Evolutionary conservation across 2,329 filamentous ascomycete species (phyloP).

Genomic region (Alternaria conjuncta): DNA sequence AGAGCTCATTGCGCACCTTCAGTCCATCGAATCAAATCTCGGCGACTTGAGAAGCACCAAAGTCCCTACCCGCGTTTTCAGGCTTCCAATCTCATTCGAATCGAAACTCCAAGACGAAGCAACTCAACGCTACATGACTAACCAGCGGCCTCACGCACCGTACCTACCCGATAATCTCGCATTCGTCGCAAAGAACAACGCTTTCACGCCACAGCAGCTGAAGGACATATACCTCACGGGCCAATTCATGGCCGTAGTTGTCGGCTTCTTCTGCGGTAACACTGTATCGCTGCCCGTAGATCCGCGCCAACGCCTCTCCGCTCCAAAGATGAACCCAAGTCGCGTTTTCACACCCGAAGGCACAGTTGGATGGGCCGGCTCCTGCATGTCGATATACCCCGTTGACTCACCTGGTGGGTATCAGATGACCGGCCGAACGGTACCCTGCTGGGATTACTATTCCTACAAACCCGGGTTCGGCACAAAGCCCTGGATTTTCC

Average conservation of each 20-base stretch:
- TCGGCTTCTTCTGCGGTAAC: conserved; percentile 63
- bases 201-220: conserved; percentile 57
- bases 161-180: conserved; percentile 69
- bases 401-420: conserved; percentile 65
- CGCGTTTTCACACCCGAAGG: conserved; percentile 64
- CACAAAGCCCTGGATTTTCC: conserved; percentile 61
- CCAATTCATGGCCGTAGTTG: conserved; percentile 59
- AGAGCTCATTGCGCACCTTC: conserved; percentile 48
- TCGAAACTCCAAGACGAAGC: conserved; percentile 57
- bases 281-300: conserved; percentile 61
- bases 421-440: conserved; percentile 60
- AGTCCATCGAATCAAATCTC: conserved; percentile 50
- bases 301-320: conserved; percentile 60
- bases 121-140: conserved; percentile 66
- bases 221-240: conserved; percentile 59
- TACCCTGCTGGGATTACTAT: conserved; percentile 61
- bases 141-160: conserved; percentile 65
- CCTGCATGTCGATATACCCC: conserved; percentile 62
- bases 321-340: conserved; percentile 64
- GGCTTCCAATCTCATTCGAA: conserved; percentile 53
- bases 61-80: conserved; percentile 53
- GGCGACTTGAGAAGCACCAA: conserved; percentile 51
- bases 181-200: conserved; percentile 64
- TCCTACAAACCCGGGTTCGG: conserved; percentile 59
- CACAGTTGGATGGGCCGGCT: conserved; percentile 63